Evolutionary conservation across 2,329 filamentous ascomycete genomes (phyloP).

Genomic region (Botryosphaeria dothidea): DNA sequence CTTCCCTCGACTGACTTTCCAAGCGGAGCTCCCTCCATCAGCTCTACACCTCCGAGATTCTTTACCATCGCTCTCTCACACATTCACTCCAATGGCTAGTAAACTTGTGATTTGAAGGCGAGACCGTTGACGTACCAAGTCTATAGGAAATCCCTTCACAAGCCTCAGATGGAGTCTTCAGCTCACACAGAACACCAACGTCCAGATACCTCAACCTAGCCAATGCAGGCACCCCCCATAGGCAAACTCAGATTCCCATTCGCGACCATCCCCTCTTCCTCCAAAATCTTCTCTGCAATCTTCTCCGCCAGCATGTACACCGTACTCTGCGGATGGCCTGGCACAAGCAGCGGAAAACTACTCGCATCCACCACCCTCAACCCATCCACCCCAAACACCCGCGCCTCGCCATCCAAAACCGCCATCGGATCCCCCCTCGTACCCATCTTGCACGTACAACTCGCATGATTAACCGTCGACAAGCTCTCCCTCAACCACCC

Average conservation of each 20-base stretch:
- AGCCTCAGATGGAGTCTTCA: background rate
- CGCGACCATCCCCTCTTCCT: background rate
- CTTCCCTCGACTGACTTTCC: too few relatives aligned
- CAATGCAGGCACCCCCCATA: background rate
- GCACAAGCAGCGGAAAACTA: constrained; percentile 30
- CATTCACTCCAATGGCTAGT: too few relatives aligned
- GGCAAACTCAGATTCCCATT: background rate
- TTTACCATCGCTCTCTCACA: too few relatives aligned
- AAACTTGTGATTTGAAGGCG: too few relatives aligned
- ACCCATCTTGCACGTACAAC: constrained; percentile 27
- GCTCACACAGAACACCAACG: background rate
- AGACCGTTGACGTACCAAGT: too few relatives aligned
- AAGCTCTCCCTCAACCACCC: constrained; percentile 19
- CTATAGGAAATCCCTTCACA: too few relatives aligned
- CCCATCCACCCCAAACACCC: constrained; percentile 31
- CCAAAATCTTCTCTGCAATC: constrained; percentile 20
- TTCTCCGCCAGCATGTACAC: constrained; percentile 23
- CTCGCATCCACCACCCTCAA: constrained; percentile 32
- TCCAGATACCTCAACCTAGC: too few relatives aligned
- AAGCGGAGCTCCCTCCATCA: too few relatives aligned
- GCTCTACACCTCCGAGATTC: too few relatives aligned
- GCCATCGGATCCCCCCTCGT: constrained; percentile 30
- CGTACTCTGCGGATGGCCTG: constrained; percentile 31
- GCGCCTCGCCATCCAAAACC: constrained; percentile 35
- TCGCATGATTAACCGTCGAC: constrained; percentile 23